These are phyloP conservation scores for Amaranthus cruentus DNA, from an alignment of 148 eudicot genomes.

Conservation along the genomic window DNA sequence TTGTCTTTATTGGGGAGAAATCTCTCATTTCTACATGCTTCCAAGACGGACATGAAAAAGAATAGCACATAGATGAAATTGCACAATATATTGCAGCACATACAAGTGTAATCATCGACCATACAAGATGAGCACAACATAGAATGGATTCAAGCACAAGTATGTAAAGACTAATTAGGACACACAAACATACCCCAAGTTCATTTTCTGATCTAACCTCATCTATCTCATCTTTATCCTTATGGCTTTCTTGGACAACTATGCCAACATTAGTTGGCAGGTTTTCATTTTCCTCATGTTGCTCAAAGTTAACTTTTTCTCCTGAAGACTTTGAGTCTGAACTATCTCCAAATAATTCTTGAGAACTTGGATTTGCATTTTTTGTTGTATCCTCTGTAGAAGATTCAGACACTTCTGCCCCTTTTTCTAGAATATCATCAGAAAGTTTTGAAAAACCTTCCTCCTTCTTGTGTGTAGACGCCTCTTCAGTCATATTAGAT, in stretches of 20 bases:
- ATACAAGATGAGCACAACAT: background rate
- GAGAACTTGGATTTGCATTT: constrained; percentile 25
- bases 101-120: constrained; percentile 3
- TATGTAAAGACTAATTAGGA: background rate
- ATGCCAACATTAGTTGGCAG: constrained; percentile 28
- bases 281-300: constrained; percentile 34
- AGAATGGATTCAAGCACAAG: background rate
- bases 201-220: constrained; percentile 31
- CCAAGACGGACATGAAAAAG: background rate
- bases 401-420: constrained; percentile 29
- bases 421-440: constrained; percentile 28
- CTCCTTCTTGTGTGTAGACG: constrained; percentile 25
- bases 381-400: constrained; percentile 28
- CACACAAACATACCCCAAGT: constrained; percentile 36
- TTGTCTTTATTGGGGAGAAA: background rate
- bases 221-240: constrained; percentile 20
- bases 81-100: constrained; percentile 8
- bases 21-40: background rate
- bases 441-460: constrained; percentile 30
- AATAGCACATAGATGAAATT: background rate
- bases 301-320: constrained; percentile 28
- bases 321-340: constrained; percentile 28
- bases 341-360: constrained; percentile 34
- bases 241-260: constrained; percentile 29
- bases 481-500: constrained; percentile 20